Conservation (phyloP, 2,329 filamentous ascomycete genomes). For the Pleurostoma richardsiae region DNA sequence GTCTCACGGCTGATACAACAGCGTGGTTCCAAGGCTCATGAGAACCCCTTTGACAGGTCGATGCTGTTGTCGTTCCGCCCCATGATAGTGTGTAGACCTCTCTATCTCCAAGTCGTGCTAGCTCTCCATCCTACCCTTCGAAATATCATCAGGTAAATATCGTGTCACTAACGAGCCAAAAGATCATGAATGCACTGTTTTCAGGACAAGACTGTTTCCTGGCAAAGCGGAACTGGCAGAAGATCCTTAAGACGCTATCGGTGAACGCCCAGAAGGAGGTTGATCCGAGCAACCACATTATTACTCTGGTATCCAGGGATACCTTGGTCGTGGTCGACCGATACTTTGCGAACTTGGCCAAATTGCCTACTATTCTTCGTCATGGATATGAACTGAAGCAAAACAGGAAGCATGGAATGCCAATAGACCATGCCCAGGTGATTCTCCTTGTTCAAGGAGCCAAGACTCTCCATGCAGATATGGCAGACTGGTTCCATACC, state of each 20-base stretch:
- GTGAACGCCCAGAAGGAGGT: constrained; percentile 6
- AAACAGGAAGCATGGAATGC: constrained; percentile 18
- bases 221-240: constrained; percentile 27
- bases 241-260: constrained; percentile 24
- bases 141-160: background rate
- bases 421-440: constrained; percentile 19
- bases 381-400: constrained; percentile 24
- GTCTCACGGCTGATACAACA: constrained; percentile 31
- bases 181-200: constrained; percentile 34
- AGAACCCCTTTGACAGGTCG: constrained; percentile 26
- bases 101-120: background rate
- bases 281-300: background rate
- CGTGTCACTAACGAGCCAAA: background rate
- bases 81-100: constrained; percentile 23
- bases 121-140: background rate
- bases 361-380: constrained; percentile 25
- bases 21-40: constrained; percentile 28
- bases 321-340: constrained; percentile 15
- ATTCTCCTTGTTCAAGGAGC: constrained; percentile 20
- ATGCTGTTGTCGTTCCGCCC: constrained; percentile 31
- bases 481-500: constrained; percentile 24
- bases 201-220: constrained; percentile 29
- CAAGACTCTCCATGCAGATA: constrained; percentile 19
- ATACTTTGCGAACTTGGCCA: constrained; percentile 26
- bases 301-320: background rate